Evolutionary conservation across 106 monocot genomes (phyloP).

Genomic region (Allium cepa): DNA sequence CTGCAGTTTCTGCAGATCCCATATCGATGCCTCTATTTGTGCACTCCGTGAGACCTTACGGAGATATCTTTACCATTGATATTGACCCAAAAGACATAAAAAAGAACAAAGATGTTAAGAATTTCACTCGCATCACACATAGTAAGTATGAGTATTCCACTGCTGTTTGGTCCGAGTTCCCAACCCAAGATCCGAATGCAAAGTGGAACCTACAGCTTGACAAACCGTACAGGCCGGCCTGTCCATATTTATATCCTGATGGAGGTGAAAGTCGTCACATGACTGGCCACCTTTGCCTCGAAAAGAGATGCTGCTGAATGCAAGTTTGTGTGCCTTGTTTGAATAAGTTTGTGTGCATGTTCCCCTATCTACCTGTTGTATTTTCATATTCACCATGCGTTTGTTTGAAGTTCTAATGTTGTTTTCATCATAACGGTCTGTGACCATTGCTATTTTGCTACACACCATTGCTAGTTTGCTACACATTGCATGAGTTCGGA

Average conservation of each 20-base stretch:
- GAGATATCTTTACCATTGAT: not conserved
- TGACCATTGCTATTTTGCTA: too few relatives aligned
- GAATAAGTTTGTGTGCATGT: too few relatives aligned
- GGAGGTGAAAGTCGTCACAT: not conserved
- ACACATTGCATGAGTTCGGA: too few relatives aligned
- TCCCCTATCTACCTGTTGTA: too few relatives aligned
- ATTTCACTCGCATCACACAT: not conserved
- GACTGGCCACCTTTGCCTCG: too few relatives aligned
- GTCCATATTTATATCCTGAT: conserved; percentile 1
- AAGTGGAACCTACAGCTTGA: not conserved
- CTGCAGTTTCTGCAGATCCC: conserved; percentile 3
- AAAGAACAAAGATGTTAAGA: not conserved
- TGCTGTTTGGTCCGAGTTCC: not conserved
- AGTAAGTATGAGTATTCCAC: not conserved
- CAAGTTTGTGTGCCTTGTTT: too few relatives aligned
- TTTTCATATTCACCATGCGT: too few relatives aligned
- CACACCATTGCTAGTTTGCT: too few relatives aligned
- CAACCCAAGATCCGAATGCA: not conserved
- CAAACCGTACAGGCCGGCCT: not conserved
- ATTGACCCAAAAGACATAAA: conserved; percentile 4
- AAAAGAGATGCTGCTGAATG: too few relatives aligned
- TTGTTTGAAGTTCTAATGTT: too few relatives aligned
- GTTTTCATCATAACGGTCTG: too few relatives aligned
- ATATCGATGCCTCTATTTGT: conserved; percentile 3
- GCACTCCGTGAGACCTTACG: not conserved